These are phyloP conservation scores for Phytophthora niederhauseri DNA, from an alignment of 352 stramenopile species.

Conservation along the genomic window DNA sequence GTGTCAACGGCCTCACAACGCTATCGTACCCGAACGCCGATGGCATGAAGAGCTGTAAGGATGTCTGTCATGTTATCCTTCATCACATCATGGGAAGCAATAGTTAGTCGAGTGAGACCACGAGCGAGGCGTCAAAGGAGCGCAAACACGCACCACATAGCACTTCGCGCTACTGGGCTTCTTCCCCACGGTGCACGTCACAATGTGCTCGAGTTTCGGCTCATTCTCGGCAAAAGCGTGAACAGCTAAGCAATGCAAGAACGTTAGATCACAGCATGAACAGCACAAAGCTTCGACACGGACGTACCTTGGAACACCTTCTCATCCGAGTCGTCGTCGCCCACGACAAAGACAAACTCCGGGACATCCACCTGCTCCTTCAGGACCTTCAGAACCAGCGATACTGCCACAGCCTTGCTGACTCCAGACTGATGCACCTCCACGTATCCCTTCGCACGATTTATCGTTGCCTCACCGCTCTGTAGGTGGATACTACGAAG, in stretches of 20 bases:
- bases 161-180: conserved; percentile 96
- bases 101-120: neutral
- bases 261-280: neutral
- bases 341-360: conserved; percentile 97
- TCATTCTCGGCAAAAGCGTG: conserved; percentile 48
- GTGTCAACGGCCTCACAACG: neutral
- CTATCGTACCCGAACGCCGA: conserved; percentile 52
- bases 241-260: conserved; percentile 40
- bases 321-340: conserved; percentile 98
- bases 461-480: conserved; percentile 64
- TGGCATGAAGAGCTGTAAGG: conserved; percentile 53
- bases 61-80: conserved; percentile 66
- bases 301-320: conserved; percentile 69
- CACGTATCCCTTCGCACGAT: conserved; percentile 69
- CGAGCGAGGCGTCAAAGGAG: neutral
- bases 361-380: conserved; percentile 67
- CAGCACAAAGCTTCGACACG: neutral
- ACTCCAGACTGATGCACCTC: conserved; percentile 80
- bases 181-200: conserved; percentile 97
- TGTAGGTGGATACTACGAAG: conserved; percentile 22
- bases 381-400: conserved; percentile 57
- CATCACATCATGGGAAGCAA: neutral
- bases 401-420: conserved; percentile 64
- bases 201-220: conserved; percentile 55
- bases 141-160: conserved; percentile 79